phyloP scores from a whole-genome alignment of 768 basidiomycete genomes.

The Exidia glandulosa region DNA sequence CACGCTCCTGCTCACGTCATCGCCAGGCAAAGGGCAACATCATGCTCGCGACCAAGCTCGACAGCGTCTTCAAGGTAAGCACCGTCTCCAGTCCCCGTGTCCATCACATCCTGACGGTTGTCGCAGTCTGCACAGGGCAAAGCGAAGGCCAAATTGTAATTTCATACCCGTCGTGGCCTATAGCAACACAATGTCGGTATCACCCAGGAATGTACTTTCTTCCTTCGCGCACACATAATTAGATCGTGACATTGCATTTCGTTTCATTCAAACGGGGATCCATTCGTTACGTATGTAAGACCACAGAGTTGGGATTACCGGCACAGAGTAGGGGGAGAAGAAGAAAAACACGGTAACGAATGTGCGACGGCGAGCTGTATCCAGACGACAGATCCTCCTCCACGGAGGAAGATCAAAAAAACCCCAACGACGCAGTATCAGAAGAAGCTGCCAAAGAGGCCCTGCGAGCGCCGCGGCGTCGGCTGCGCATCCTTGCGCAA shows the following conservation, averaged over 20 bases:
- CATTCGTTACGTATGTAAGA: neutral
- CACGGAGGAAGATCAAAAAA: neutral
- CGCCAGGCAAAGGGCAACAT: slow-evolving; percentile 66
- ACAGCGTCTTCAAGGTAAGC: slow-evolving; percentile 66
- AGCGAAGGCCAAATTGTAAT: neutral
- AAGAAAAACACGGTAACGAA: neutral
- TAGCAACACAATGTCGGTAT: neutral
- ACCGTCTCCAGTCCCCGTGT: neutral
- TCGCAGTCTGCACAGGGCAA: slow-evolving; percentile 5
- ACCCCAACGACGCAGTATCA: slow-evolving; percentile 16
- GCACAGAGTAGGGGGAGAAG: neutral
- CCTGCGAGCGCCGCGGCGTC: slow-evolving; percentile 58
- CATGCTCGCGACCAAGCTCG: slow-evolving; percentile 90
- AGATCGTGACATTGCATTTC: too few relatives aligned
- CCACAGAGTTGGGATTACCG: neutral
- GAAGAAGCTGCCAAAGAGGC: slow-evolving; percentile 70
- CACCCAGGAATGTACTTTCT: neutral
- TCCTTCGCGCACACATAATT: too few relatives aligned
- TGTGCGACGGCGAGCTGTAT: neutral
- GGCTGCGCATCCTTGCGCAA: slow-evolving; percentile 76
- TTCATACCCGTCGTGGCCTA: neutral
- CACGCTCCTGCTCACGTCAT: neutral
- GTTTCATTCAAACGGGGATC: neutral
- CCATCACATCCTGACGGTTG: too few relatives aligned
- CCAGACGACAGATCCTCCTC: too few relatives aligned